These are phyloP conservation scores for Vicia villosa DNA, from an alignment of 306 rosid species.

Conservation along the genomic window DNA sequence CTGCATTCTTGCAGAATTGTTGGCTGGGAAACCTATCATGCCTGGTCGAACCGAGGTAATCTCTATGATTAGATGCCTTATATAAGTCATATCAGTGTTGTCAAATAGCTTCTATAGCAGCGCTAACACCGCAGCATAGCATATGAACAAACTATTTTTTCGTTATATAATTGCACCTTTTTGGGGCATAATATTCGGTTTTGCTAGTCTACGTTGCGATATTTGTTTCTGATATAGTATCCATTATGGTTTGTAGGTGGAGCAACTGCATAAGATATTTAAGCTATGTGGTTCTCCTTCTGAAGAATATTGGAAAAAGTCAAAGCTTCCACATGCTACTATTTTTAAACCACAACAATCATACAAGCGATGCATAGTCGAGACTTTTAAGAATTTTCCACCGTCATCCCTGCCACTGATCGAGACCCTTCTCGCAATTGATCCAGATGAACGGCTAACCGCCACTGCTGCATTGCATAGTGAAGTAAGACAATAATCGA, in stretches of 20 bases:
- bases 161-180: slow-evolving; percentile 27
- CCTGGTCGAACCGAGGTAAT: slow-evolving; percentile 62
- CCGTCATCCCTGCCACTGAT: slow-evolving; percentile 50
- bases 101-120: neutral
- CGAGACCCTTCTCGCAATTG: slow-evolving; percentile 50
- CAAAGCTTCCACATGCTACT: slow-evolving; percentile 55
- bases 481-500: slow-evolving; percentile 56
- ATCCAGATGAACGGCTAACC: slow-evolving; percentile 53
- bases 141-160: neutral
- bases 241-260: slow-evolving; percentile 44
- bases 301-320: slow-evolving; percentile 55
- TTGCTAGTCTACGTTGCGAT: neutral
- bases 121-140: neutral
- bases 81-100: slow-evolving; percentile 1
- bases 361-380: slow-evolving; percentile 50
- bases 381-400: slow-evolving; percentile 50
- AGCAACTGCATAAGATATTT: slow-evolving; percentile 54
- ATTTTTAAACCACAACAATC: slow-evolving; percentile 58
- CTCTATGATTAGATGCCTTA: slow-evolving; percentile 23
- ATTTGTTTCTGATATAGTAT: slow-evolving; percentile 24
- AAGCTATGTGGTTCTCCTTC: slow-evolving; percentile 58
- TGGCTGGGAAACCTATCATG: slow-evolving; percentile 59
- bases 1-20: slow-evolving; percentile 56
- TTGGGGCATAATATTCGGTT: slow-evolving; percentile 2
- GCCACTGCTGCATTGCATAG: slow-evolving; percentile 53